Conservation (phyloP, 2,329 filamentous ascomycete genomes). For the Nigrospora sphaerica region DNA sequence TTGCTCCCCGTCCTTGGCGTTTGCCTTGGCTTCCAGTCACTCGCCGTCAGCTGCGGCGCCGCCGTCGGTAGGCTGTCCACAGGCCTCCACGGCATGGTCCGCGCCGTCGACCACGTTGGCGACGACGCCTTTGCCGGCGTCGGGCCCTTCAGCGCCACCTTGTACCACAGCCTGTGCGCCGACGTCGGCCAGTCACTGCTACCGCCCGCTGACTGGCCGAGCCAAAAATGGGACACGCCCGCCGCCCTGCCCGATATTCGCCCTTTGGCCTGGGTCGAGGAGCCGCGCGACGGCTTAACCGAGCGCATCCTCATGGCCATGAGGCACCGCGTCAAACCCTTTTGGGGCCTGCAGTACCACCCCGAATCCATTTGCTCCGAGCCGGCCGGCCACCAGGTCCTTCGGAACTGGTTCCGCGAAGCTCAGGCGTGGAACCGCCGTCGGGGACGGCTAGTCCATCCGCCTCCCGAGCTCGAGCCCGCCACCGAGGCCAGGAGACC, state of each 20-base stretch:
- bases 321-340: slow-evolving; percentile 60
- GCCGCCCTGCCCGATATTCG: slow-evolving; percentile 32
- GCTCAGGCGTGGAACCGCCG: slow-evolving; percentile 49
- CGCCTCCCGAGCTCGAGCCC: neutral
- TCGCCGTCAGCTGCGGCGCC: slow-evolving; percentile 63
- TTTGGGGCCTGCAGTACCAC: slow-evolving; percentile 87
- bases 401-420: slow-evolving; percentile 69
- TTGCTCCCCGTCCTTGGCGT: slow-evolving; percentile 77
- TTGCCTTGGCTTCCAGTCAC: slow-evolving; percentile 82
- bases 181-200: slow-evolving; percentile 43
- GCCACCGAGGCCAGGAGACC: slow-evolving; percentile 20
- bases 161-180: slow-evolving; percentile 64
- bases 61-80: slow-evolving; percentile 56
- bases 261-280: slow-evolving; percentile 57
- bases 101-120: slow-evolving; percentile 50
- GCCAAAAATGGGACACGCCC: slow-evolving; percentile 31
- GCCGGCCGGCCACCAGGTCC: slow-evolving; percentile 52
- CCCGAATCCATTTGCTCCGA: slow-evolving; percentile 85
- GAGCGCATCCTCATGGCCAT: slow-evolving; percentile 70
- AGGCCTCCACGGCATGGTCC: slow-evolving; percentile 77
- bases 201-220: slow-evolving; percentile 25
- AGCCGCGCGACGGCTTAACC: slow-evolving; percentile 26
- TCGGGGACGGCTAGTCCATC: slow-evolving; percentile 3
- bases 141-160: slow-evolving; percentile 58
- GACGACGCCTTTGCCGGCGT: slow-evolving; percentile 46